phyloP scores from a whole-genome alignment of 768 basidiomycete genomes.

The Rhodosporidiobolus sp. region DNA sequence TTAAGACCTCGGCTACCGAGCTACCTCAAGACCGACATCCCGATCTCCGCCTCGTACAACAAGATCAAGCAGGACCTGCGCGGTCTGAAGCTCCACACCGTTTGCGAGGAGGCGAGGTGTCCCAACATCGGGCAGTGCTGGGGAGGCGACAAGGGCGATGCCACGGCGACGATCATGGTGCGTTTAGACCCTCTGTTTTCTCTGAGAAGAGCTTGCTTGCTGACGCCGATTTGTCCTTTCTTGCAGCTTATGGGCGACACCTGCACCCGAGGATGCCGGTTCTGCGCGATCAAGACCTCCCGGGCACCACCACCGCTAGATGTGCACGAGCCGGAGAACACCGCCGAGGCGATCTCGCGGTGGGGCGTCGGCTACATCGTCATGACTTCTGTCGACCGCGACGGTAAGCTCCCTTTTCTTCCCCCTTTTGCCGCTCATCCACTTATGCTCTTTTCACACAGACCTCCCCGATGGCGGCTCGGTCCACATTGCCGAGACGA shows the following conservation, averaged over 20 bases:
- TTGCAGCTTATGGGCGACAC: slow-evolving; percentile 95
- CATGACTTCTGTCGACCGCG: slow-evolving; percentile 90
- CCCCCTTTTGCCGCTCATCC: neutral
- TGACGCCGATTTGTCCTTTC: neutral
- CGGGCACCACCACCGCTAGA: slow-evolving; percentile 82
- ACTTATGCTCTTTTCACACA: slow-evolving; percentile 49
- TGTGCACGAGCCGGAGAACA: slow-evolving; percentile 94
- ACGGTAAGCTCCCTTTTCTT: slow-evolving; percentile 58
- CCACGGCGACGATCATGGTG: slow-evolving; percentile 99
- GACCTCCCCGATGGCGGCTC: slow-evolving; percentile 90
- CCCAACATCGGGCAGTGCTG: slow-evolving; percentile 99
- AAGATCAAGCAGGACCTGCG: slow-evolving; percentile 93
- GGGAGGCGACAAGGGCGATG: slow-evolving; percentile 70
- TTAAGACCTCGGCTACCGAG: slow-evolving; percentile 37
- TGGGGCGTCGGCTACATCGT: slow-evolving; percentile 99
- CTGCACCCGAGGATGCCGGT: slow-evolving; percentile 94
- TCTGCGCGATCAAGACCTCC: slow-evolving; percentile 96
- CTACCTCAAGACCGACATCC: slow-evolving; percentile 49
- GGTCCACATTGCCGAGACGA: slow-evolving; percentile 91
- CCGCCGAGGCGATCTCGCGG: slow-evolving; percentile 93
- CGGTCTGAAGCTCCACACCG: slow-evolving; percentile 86
- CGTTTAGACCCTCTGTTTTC: slow-evolving; percentile 31
- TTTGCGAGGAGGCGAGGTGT: slow-evolving; percentile 97
- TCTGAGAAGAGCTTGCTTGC: neutral
- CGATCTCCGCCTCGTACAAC: slow-evolving; percentile 79